Conservation (phyloP, 371 early-diverging fungal species). For the Mucor mucedo region DNA sequence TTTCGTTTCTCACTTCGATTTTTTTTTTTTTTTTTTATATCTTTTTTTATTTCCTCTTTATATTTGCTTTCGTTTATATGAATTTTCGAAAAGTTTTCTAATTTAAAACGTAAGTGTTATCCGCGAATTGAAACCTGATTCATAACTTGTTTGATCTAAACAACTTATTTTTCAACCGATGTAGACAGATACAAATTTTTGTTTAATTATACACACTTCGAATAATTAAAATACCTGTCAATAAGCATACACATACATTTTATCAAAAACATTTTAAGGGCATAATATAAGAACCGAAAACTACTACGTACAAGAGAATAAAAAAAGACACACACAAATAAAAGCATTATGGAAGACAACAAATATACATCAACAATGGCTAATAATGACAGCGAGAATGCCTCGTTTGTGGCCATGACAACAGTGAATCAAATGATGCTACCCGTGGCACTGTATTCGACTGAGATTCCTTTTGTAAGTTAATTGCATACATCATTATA, state of each 20-base stretch:
- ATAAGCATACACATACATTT: neutral
- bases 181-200: neutral
- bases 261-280: neutral
- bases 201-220: neutral
- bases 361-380: neutral
- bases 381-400: slow-evolving; percentile 19
- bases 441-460: slow-evolving; percentile 23
- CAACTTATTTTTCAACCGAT: neutral
- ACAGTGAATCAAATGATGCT: slow-evolving; percentile 22
- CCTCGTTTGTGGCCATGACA: slow-evolving; percentile 25
- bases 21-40: neutral
- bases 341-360: neutral
- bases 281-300: neutral
- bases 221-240: neutral
- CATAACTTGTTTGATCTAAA: neutral
- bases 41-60: neutral
- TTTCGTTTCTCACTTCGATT: slow-evolving; percentile 2
- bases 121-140: neutral
- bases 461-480: slow-evolving; percentile 8
- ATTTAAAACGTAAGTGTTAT: neutral
- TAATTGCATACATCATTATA: slow-evolving; percentile 4
- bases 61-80: neutral
- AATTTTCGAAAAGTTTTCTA: neutral
- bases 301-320: neutral
- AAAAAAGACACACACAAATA: neutral